Evolutionary conservation across 495 filamentous ascomycete genomes (phyloP), one percentile per base, ranked within the genome.

Genomic region (Aspergillus baeticus): DNA sequence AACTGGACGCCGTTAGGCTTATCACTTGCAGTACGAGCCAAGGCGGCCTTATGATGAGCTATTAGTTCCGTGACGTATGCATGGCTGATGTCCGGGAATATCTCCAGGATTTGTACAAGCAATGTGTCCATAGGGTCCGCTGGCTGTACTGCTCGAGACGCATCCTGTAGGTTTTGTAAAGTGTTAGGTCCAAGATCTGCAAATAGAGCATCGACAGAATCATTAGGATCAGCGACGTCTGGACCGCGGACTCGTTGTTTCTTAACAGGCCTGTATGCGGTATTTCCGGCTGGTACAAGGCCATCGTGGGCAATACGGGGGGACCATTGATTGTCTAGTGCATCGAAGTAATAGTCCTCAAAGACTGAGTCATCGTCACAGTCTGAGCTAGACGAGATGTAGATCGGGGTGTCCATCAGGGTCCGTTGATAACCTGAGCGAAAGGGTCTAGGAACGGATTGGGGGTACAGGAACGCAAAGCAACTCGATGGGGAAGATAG

Each of bases 51-150:
- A 23, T 59, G 46, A 14, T 39, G 44, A 42, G 47, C 18, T n/a
- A 75, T 78, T 13, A 81, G 63, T 37, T 63, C 63, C 22, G 63
- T 55, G 4, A 82, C 68, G 56, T 78, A 64, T 29, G 76, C 62
- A 15, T 67, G 67, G 50, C 70, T 75, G 38, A 81, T 77, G 42
- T 76, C 79, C 5, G 81, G 81, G 51, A 82, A 83, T 18, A 83
- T 61, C 21, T 73, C 67, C 7, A 77, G 18, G 18, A 82, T 62
- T 69, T 74, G 63, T 44, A 51, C 51, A 60, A 80, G 51, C 70
- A 72, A 57, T 70, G 42, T 5, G 14, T 49, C 29, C 13, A 14
- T 43, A 1, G 10, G 14, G 15, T 33, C 15, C 29, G 44, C n/a
- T 6, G 35, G 39, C 21, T 35, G 21, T 14, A 34, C 18, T 15